These are phyloP conservation scores for Fraxinus greggii DNA, from an alignment of 305 asterid species.

Conservation along the genomic window DNA sequence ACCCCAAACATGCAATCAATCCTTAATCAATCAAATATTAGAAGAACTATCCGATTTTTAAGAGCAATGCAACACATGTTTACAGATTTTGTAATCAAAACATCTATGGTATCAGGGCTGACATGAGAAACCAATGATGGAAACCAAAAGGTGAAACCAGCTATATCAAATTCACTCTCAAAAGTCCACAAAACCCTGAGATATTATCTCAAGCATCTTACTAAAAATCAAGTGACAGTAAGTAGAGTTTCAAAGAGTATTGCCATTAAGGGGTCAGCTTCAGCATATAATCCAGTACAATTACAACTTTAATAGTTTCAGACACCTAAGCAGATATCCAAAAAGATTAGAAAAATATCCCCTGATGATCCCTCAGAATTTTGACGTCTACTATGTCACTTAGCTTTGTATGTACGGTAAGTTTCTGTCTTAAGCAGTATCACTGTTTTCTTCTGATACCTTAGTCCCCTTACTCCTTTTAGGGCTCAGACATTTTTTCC, in stretches of 20 bases:
- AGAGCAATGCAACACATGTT: not conserved
- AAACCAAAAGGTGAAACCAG: not conserved
- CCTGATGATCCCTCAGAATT: not conserved
- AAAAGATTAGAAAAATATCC: not conserved
- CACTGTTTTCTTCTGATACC: not conserved
- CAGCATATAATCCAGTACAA: not conserved
- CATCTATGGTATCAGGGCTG: not conserved
- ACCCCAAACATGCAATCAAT: constrained; percentile 5
- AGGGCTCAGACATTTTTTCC: not conserved
- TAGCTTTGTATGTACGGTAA: not conserved
- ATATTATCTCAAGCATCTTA: not conserved
- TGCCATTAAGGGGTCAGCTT: not conserved
- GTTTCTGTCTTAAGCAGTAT: constrained; percentile 16
- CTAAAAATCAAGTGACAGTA: not conserved
- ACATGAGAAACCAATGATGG: not conserved
- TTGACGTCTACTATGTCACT: not conserved
- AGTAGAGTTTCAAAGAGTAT: not conserved
- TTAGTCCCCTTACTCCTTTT: not conserved
- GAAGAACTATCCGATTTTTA: not conserved
- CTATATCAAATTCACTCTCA: not conserved
- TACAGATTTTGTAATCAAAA: not conserved
- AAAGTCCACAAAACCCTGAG: constrained; percentile 1
- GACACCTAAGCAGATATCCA: not conserved
- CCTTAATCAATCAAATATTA: constrained; percentile 1
- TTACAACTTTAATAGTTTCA: not conserved